phyloP scores from a whole-genome alignment of 768 basidiomycete genomes.

The Podaxis mareebaensis region DNA sequence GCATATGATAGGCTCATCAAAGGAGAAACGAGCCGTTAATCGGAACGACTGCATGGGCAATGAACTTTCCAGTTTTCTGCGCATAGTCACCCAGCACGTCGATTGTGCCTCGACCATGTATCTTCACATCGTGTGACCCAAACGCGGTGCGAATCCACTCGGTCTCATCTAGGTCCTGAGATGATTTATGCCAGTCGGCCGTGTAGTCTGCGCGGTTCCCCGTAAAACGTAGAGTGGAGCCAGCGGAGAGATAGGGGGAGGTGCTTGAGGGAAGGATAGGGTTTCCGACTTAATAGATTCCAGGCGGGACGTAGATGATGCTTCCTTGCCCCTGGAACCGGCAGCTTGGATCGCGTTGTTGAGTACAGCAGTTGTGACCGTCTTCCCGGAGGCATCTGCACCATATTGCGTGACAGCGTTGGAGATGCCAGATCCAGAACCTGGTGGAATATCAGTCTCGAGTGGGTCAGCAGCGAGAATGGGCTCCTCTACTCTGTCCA shows the following conservation, averaged over 20 bases:
- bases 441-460: not conserved
- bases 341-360: not conserved
- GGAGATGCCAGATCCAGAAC: not conserved
- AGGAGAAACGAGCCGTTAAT: not conserved
- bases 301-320: too few relatives aligned
- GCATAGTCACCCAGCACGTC: too few relatives aligned
- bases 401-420: not conserved
- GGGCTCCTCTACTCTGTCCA: too few relatives aligned
- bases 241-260: not conserved
- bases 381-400: not conserved
- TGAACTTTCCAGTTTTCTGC: not conserved
- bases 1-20: not conserved
- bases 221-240: not conserved
- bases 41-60: not conserved
- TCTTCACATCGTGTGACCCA: not conserved
- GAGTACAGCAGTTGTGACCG: not conserved
- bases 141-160: not conserved
- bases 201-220: not conserved
- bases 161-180: not conserved
- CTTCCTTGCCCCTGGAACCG: not conserved
- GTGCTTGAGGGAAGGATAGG: not conserved
- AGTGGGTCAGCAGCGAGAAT: not conserved
- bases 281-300: not conserved
- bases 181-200: not conserved
- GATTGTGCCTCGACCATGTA: too few relatives aligned